Base-by-base conservation (phyloP, 768 basidiomycete genomes). In the Suillus discolor region DNA sequence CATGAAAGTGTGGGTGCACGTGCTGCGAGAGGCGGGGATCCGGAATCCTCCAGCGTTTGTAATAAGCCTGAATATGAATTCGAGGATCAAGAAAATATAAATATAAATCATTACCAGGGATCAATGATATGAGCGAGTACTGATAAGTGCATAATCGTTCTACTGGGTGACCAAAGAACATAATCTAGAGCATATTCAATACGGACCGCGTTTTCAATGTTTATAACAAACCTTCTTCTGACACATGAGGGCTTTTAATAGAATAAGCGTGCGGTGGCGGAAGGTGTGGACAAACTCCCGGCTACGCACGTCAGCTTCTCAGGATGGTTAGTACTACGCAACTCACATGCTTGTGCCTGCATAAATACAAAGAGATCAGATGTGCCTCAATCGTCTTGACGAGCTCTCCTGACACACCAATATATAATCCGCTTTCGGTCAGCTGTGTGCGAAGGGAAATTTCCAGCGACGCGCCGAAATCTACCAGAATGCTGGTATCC, bases 111-210 rank as follows among this genome's bases (percentile, higher is more conserved):
- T 57, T 61, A 93, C 94, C 92, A 12, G 97, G 97, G 66, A 99
- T 84, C 9, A 99, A 83, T 0, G 97, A 95, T 57, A 97, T 86
- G n/a, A 99, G 83, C 0, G 96, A 97, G 76, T 99, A 99, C 75
- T 99, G 97, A 73, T 94, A 98, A 31, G 96, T 98, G 79, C 97
- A 98, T 23, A 99, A 79, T 55, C 89, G 89, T 77, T 99, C 97
- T 2, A 99, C 97, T 0, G 97, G 97, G 73, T 97, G 94, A 7
- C 96, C 96, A 72, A 87, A 97, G 77, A 99, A 96, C 89, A 99
- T 91, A 65, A 99, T 92, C 95, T 97, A 73, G 60, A 6, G 34
- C 42, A 31, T 16, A 20, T 45, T 72, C 53, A 71, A 62, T 25
- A 54, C 65, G 20, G 70, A 61, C 45, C 39, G 36, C 9, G 13